Evolutionary conservation across 202 grass and related monocot species (phyloP).

Genomic region (Eragrostis tef): DNA sequence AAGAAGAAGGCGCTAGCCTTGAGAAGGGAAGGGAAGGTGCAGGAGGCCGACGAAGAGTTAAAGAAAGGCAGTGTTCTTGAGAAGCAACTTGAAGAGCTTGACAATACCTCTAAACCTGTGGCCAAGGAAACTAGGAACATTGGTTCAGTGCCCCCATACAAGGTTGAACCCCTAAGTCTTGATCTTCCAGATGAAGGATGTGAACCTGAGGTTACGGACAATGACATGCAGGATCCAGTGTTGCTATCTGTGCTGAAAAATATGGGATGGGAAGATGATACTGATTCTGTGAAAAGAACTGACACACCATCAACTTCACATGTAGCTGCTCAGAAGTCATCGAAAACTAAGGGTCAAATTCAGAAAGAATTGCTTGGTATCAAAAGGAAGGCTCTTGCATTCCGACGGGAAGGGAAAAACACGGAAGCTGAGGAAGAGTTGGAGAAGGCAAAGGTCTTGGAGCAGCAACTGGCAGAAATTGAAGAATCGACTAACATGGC

Average conservation of each 20-base stretch:
- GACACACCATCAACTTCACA: slow-evolving; percentile 31
- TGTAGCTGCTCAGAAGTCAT: slow-evolving; percentile 49
- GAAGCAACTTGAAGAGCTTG: slow-evolving; percentile 85
- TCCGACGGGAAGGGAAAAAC: slow-evolving; percentile 77
- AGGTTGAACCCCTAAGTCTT: slow-evolving; percentile 50
- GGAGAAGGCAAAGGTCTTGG: slow-evolving; percentile 82
- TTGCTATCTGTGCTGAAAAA: slow-evolving; percentile 76
- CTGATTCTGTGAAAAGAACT: slow-evolving; percentile 44
- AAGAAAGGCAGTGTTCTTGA: slow-evolving; percentile 82
- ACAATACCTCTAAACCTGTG: slow-evolving; percentile 51
- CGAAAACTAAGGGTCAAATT: slow-evolving; percentile 71
- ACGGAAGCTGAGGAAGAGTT: slow-evolving; percentile 79
- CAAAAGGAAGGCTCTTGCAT: slow-evolving; percentile 87
- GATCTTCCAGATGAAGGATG: slow-evolving; percentile 51
- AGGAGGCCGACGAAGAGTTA: slow-evolving; percentile 82
- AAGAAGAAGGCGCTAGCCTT: slow-evolving; percentile 92
- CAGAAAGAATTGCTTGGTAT: slow-evolving; percentile 86
- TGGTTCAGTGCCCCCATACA: slow-evolving; percentile 40
- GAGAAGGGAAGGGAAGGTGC: slow-evolving; percentile 81
- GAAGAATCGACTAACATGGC: slow-evolving; percentile 50
- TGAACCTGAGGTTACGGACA: slow-evolving; percentile 77
- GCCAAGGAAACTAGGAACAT: slow-evolving; percentile 46
- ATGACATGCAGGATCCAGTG: slow-evolving; percentile 79
- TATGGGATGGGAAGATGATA: slow-evolving; percentile 82
- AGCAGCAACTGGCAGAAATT: slow-evolving; percentile 73